phyloP scores from a whole-genome alignment of 768 basidiomycete genomes.

The Hericium alpestre region DNA sequence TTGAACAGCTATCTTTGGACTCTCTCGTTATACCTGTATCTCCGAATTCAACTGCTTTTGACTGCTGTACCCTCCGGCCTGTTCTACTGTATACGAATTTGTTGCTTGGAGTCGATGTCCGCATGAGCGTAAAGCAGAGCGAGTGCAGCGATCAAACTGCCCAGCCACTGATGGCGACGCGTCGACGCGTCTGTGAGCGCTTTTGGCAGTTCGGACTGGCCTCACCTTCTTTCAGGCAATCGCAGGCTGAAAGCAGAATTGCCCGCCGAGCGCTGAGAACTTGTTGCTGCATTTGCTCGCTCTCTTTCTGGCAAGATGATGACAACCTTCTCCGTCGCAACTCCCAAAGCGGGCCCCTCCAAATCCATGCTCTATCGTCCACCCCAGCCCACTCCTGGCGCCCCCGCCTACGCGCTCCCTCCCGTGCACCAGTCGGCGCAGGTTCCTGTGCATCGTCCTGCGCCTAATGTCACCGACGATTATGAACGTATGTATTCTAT shows the following conservation, averaged over 20 bases:
- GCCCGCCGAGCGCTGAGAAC: background rate
- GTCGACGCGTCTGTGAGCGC: background rate
- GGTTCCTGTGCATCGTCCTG: slow-evolving; percentile 2
- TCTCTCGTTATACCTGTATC: too few relatives aligned
- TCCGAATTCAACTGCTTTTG: too few relatives aligned
- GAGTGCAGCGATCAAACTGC: too few relatives aligned
- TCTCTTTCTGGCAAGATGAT: slow-evolving; percentile 7
- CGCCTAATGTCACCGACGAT: slow-evolving; percentile 45
- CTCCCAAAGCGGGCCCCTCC: slow-evolving; percentile 1
- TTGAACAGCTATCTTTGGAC: too few relatives aligned
- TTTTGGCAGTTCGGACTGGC: background rate
- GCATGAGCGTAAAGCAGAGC: too few relatives aligned
- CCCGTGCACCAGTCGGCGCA: background rate
- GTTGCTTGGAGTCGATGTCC: too few relatives aligned
- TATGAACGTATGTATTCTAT: slow-evolving; percentile 49
- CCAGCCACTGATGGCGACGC: background rate
- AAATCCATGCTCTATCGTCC: slow-evolving; percentile 13
- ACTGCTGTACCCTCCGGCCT: too few relatives aligned
- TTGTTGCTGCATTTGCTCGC: background rate
- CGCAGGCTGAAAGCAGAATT: background rate
- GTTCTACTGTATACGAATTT: too few relatives aligned
- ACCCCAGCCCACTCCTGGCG: background rate
- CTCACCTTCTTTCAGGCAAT: background rate
- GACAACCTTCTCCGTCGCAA: slow-evolving; percentile 14
- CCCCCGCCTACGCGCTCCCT: slow-evolving; percentile 1